Conservation (phyloP, 768 basidiomycete genomes). For the Kockovaella imperatae region DNA sequence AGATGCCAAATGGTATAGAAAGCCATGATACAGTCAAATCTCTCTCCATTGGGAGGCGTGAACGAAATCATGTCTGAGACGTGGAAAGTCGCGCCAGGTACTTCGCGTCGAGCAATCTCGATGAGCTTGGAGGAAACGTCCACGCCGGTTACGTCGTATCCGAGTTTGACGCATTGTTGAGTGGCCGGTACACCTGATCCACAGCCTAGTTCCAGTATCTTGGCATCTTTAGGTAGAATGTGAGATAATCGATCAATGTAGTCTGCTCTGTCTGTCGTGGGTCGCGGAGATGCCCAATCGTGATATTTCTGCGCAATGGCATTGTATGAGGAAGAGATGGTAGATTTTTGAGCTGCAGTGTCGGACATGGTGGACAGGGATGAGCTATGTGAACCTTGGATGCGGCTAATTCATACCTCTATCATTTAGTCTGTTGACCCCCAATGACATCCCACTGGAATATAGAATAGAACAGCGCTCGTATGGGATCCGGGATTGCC, state of each 20-base stretch:
- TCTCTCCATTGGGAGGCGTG: background rate
- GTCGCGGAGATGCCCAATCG: background rate
- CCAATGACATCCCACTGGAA: too few relatives aligned
- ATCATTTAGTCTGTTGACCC: too few relatives aligned
- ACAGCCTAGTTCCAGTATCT: background rate
- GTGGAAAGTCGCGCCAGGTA: background rate
- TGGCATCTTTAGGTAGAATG: background rate
- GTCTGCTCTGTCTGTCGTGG: background rate
- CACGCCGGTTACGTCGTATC: constrained; percentile 1
- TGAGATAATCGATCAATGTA: background rate
- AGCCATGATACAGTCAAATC: background rate
- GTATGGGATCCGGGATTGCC: too few relatives aligned
- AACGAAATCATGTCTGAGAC: background rate
- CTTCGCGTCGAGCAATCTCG: background rate
- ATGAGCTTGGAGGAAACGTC: background rate
- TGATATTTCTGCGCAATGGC: background rate
- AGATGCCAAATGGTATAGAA: constrained; percentile 1
- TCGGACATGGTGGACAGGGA: too few relatives aligned
- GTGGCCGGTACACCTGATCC: background rate
- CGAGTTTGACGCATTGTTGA: background rate
- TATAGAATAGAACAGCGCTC: too few relatives aligned
- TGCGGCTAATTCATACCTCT: too few relatives aligned
- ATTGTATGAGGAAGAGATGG: background rate
- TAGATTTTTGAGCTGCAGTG: background rate
- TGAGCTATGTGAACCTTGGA: too few relatives aligned